Evolutionary conservation across 257 asterid genomes (phyloP), one percentile per base, ranked within the genome.

Genomic region (Solanum lycopersicoides): DNA sequence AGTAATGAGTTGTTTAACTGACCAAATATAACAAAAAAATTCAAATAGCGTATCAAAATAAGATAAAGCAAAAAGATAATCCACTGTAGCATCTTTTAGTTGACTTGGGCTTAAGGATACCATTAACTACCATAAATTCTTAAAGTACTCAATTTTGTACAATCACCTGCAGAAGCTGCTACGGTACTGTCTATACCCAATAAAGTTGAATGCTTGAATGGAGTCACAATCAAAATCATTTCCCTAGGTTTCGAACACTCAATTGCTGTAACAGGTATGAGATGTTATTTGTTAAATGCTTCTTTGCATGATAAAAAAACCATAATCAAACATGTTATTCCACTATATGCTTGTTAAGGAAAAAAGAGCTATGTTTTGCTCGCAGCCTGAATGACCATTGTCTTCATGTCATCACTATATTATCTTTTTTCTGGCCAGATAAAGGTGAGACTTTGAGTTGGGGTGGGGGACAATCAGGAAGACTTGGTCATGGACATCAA

Each of bases 401-500:
- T 47, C 63, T 44, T 87, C 21, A 45, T 86, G 82, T 86, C 56
- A 65, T 66, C 84, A 79, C 37, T 73, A 63, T 56, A 20, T 86
- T 86, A 50, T 72, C 74, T 82, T n/a, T 87, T 28, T 86, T 34
- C 86, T 89, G 86, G 73, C 87, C 95, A 97, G 99, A 91, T 90
- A 92, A 95, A 60, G 99, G 99, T 47, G 98, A 95, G 93, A 90
- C 93, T 83, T 93, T 97, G 93, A 97, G 99, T 91, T 97, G 99
- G 99, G 99, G 99, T 63, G 97, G 91, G 85, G 99, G 98, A 90
- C 96, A 94, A 86, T 93, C 95, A 23, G 99, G 99, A 87, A 93
- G 97, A 90, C 99, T 97, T 84, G 99, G 99, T 87, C 99, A 97
- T 92, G 99, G 99, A 88, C 96, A 94, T 80, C 92, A 89, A 89